Percentiles rank a stretch among this genome's conserved stretches.
phyloP scores from a whole-genome alignment of 192 early-diverging fungal genomes.

The Coemansia furcata region DNA sequence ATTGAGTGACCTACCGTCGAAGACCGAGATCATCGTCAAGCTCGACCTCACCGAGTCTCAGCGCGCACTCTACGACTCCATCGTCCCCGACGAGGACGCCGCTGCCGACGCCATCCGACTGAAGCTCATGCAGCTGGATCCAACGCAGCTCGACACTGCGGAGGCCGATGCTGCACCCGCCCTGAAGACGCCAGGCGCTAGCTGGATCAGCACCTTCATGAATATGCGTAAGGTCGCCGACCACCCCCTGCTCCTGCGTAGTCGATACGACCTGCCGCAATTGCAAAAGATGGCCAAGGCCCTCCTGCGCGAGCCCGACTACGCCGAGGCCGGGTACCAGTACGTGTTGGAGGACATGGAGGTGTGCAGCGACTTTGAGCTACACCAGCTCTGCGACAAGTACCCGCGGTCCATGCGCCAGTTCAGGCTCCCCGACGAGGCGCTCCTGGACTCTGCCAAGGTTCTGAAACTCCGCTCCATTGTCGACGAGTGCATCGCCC shows the following conservation, averaged over 20 bases:
- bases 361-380: constrained; percentile 83
- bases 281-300: constrained; percentile 66
- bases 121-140: constrained; percentile 22
- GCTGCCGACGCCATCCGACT: constrained; percentile 11
- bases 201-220: constrained; percentile 67
- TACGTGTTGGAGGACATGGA: constrained; percentile 86
- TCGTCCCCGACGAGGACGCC: constrained; percentile 36
- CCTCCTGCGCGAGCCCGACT: constrained; percentile 69
- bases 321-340: constrained; percentile 68
- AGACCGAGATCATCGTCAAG: constrained; percentile 55
- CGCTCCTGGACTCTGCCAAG: constrained; percentile 77
- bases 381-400: constrained; percentile 63
- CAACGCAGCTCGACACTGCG: constrained; percentile 14
- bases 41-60: constrained; percentile 56
- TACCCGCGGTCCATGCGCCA: constrained; percentile 33
- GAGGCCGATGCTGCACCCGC: not conserved
- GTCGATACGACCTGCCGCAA: constrained; percentile 56
- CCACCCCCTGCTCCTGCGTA: constrained; percentile 78
- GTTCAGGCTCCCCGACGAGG: constrained; percentile 53
- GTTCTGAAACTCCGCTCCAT: constrained; percentile 60
- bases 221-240: constrained; percentile 81
- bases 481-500: constrained; percentile 46
- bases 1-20: constrained; percentile 62
- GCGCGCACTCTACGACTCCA: constrained; percentile 54
- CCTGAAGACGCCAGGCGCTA: not conserved